phyloP scores from a whole-genome alignment of 768 basidiomycete species.

The Leucosporidium creatinivorum region DNA sequence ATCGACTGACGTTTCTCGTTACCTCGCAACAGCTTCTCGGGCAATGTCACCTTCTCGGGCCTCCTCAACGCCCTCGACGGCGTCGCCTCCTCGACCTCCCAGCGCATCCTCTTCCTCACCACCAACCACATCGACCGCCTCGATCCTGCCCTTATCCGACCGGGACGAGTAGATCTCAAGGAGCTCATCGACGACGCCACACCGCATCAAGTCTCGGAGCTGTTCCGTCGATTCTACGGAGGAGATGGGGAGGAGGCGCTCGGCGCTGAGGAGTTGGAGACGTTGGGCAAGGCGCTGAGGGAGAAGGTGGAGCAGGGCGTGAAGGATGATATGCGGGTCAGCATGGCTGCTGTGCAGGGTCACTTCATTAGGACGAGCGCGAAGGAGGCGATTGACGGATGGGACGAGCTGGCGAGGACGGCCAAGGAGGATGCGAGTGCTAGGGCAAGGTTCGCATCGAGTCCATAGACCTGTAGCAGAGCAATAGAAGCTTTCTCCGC shows the following conservation, averaged over 20 bases:
- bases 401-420: constrained; percentile 31
- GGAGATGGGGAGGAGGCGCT: constrained; percentile 46
- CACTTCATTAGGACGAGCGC: constrained; percentile 69
- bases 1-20: background rate
- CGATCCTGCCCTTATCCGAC: constrained; percentile 89
- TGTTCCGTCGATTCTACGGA: constrained; percentile 81
- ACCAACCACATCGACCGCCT: constrained; percentile 89
- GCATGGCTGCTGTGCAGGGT: constrained; percentile 95
- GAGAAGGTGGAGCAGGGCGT: constrained; percentile 53
- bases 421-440: constrained; percentile 19
- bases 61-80: constrained; percentile 95
- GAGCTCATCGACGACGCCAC: constrained; percentile 80
- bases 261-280: constrained; percentile 44
- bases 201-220: constrained; percentile 63
- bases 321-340: constrained; percentile 55
- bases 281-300: constrained; percentile 53
- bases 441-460: background rate
- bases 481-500: too few relatives aligned
- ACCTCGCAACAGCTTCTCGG: constrained; percentile 64
- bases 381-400: constrained; percentile 37
- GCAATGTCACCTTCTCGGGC: constrained; percentile 93
- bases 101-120: constrained; percentile 97
- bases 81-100: constrained; percentile 84
- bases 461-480: background rate
- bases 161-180: constrained; percentile 84